Base-by-base conservation (phyloP, 2,329 filamentous ascomycete genomes). In the Penicillium sp. region DNA sequence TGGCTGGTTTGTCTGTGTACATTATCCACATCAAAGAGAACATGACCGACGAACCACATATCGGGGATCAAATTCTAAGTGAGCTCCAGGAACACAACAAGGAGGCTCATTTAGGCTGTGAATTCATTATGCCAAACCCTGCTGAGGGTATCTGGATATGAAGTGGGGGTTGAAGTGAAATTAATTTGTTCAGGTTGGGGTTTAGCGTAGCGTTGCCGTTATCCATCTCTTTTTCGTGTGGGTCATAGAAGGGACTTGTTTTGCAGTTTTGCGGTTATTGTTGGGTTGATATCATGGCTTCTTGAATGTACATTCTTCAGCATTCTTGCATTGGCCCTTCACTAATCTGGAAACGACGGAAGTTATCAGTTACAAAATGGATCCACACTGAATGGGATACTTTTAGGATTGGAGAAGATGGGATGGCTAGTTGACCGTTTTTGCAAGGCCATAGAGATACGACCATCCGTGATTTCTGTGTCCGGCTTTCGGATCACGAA, bases 21-120 rank as follows among this genome's bases (percentile, higher is more conserved):
- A 84, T 97, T 49, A 97, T 97, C 33, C 94, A 99, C 67, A 83
- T 97, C 65, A 99, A 99, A 69, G 92, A 97, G 58, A 87, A 82
- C 20, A 75, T 96, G 49, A 77, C 79, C 8, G 91, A 96, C 66
- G 89, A 84, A 0, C 82, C 83, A 24, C 69, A 75, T 43, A 83
- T 81, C 2, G 81, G 77, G 31, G 84, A 89, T 3, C 79, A 74
- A 2, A 95, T 97, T 31, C 63, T 94, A 20, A 66, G 76, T 53
- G 84, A 96, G 68, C 71, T 97, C 44, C 67, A 74, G 16, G 82
- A 83, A 24, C 79, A 89, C 53, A 89, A 92, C 54, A 73, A 77
- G 47, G 81, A 83, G 11, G 80, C 76, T 8, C 79, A 81, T 41
- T 70, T 96, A 43, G 92, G 92, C 0, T 95, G 90, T 68, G 83